These are phyloP conservation scores for Xylaria sp. DNA, from an alignment of 2,329 filamentous ascomycete genomes.

Conservation along the genomic window DNA sequence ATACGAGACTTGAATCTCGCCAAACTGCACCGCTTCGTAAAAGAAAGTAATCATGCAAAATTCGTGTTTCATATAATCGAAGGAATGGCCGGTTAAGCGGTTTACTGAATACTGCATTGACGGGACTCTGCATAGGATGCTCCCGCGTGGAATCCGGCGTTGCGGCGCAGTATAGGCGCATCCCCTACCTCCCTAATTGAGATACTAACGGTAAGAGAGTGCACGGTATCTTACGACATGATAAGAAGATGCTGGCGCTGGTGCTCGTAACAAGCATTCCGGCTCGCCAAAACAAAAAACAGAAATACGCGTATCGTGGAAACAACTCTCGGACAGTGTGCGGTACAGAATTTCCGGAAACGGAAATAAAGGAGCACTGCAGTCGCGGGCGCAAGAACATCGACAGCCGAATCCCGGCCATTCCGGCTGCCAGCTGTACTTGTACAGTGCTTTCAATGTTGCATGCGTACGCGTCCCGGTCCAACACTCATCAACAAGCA, in stretches of 20 bases:
- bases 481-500: neutral
- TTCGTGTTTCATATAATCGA: neutral
- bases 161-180: neutral
- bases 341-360: no score
- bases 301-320: no score
- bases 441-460: neutral
- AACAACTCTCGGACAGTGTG: no score
- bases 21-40: neutral
- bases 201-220: neutral
- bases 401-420: conserved; percentile 5
- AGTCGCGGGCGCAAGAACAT: neutral
- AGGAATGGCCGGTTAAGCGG: neutral
- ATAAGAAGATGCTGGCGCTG: neutral
- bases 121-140: neutral
- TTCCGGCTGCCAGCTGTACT: conserved; percentile 11
- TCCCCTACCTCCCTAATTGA: no score
- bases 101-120: neutral
- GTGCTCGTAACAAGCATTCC: no score
- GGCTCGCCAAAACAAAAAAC: no score
- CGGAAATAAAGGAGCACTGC: no score
- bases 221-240: neutral
- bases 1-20: neutral
- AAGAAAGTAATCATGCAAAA: neutral
- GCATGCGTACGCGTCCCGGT: conserved; percentile 14
- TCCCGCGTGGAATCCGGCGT: neutral